Percentiles rank a stretch among this genome's conserved stretches.
Conservation (phyloP, 495 filamentous ascomycete genomes). For the Podospora bellae-mahoneyi region DNA sequence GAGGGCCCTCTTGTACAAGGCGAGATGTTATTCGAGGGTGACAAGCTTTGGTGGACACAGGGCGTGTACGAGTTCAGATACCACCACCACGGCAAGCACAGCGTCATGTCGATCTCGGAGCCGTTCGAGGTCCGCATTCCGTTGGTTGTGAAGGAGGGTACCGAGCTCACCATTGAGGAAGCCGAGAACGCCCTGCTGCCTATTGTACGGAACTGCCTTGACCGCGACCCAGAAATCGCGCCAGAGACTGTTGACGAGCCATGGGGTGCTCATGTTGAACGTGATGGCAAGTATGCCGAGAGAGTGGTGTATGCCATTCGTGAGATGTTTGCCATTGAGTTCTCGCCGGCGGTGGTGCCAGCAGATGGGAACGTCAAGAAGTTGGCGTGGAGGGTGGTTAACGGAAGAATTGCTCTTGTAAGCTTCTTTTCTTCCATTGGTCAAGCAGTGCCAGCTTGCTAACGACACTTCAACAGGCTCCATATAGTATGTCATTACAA, state of each 20-base stretch:
- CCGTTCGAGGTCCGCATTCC: slow-evolving; percentile 87
- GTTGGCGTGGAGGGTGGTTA: slow-evolving; percentile 91
- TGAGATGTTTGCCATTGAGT: slow-evolving; percentile 97
- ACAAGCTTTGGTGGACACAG: slow-evolving; percentile 96
- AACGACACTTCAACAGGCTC: slow-evolving; percentile 44
- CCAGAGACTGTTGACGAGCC: slow-evolving; percentile 74
- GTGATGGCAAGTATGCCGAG: slow-evolving; percentile 83
- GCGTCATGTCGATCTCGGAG: slow-evolving; percentile 92
- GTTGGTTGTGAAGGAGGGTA: slow-evolving; percentile 68
- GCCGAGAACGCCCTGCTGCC: slow-evolving; percentile 77
- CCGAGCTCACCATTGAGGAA: slow-evolving; percentile 46
- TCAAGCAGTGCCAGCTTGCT: slow-evolving; percentile 3
- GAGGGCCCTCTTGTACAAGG: slow-evolving; percentile 57
- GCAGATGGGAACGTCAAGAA: slow-evolving; percentile 90
- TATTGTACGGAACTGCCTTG: slow-evolving; percentile 85
- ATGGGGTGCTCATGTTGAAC: slow-evolving; percentile 77
- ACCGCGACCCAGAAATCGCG: slow-evolving; percentile 87
- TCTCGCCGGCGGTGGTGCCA: slow-evolving; percentile 86
- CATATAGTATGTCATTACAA: slow-evolving; percentile 60
- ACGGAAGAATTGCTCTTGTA: slow-evolving; percentile 91
- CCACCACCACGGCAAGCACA: slow-evolving; percentile 90
- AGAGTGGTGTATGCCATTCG: slow-evolving; percentile 89
- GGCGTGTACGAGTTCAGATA: slow-evolving; percentile 96
- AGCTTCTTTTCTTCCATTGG: slow-evolving; percentile 33
- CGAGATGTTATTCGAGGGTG: slow-evolving; percentile 83